These are phyloP conservation scores for Penicillium sp. DNA, from an alignment of 2,329 filamentous ascomycete species.

Conservation along the genomic window DNA sequence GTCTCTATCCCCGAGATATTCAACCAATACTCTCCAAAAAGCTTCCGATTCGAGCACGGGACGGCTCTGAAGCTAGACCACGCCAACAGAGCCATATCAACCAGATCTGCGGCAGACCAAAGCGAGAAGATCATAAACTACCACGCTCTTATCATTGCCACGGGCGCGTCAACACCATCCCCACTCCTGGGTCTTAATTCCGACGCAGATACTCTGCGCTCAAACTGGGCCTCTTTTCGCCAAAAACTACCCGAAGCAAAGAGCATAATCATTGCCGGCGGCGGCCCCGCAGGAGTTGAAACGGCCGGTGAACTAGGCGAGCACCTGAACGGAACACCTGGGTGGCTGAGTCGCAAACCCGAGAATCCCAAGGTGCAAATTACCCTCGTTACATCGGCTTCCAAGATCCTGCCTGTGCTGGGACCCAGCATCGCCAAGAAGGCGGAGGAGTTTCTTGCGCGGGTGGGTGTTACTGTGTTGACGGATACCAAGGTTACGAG, in stretches of 20 bases:
- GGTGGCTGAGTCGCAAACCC: slow-evolving; percentile 34
- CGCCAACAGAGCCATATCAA: slow-evolving; percentile 29
- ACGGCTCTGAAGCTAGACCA: slow-evolving; percentile 27
- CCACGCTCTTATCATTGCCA: slow-evolving; percentile 51
- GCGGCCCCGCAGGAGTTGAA: slow-evolving; percentile 42
- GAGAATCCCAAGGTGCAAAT: slow-evolving; percentile 40
- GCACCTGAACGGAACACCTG: slow-evolving; percentile 49
- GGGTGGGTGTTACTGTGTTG: slow-evolving; percentile 50
- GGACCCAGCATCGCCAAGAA: slow-evolving; percentile 39
- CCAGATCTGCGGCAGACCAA: slow-evolving; percentile 15
- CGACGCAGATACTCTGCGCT: slow-evolving; percentile 34
- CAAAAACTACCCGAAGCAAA: slow-evolving; percentile 40
- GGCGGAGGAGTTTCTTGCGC: slow-evolving; percentile 44
- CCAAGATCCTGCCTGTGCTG: slow-evolving; percentile 44
- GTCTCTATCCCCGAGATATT: slow-evolving; percentile 41
- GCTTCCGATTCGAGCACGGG: slow-evolving; percentile 47
- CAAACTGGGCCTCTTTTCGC: slow-evolving; percentile 43
- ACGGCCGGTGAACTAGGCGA: slow-evolving; percentile 53
- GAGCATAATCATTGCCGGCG: slow-evolving; percentile 42
- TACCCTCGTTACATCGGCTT: slow-evolving; percentile 44
- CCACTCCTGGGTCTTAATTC: slow-evolving; percentile 44
- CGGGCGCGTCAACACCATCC: slow-evolving; percentile 48
- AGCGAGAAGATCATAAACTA: slow-evolving; percentile 31
- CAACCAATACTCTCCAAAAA: slow-evolving; percentile 36
- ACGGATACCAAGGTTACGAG: slow-evolving; percentile 33